A percentile compares a stretch with the other conserved stretches of the same genome.
Conservation (phyloP, 2,329 filamentous ascomycete genomes). For the Alternaria consortialis region DNA sequence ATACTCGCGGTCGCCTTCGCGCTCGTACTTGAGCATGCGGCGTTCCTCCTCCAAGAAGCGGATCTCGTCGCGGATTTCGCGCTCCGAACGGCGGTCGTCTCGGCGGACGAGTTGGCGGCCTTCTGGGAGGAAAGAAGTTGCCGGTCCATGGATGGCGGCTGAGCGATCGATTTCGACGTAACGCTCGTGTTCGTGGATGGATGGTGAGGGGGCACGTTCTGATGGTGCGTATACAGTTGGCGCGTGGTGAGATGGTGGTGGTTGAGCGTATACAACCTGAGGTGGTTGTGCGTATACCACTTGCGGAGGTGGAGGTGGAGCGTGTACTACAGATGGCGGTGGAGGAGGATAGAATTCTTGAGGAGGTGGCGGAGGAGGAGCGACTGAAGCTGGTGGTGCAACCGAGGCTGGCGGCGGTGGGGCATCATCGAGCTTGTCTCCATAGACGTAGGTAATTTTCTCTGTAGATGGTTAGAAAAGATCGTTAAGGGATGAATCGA, state of each 20-base stretch:
- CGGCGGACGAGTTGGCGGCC: slow-evolving; percentile 30
- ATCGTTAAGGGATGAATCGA: neutral
- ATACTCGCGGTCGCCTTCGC: slow-evolving; percentile 63
- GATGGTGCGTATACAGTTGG: slow-evolving; percentile 44
- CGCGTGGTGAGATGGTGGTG: slow-evolving; percentile 32
- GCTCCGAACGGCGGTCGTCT: slow-evolving; percentile 55
- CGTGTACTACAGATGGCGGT: slow-evolving; percentile 23
- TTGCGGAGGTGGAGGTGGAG: slow-evolving; percentile 36
- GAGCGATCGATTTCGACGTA: slow-evolving; percentile 57
- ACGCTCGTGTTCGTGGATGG: slow-evolving; percentile 45
- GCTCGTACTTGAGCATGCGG: slow-evolving; percentile 65
- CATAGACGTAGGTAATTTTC: slow-evolving; percentile 50
- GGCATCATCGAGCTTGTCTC: slow-evolving; percentile 32
- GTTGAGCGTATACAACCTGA: slow-evolving; percentile 10
- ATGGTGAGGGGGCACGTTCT: slow-evolving; percentile 45
- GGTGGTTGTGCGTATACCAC: slow-evolving; percentile 28
- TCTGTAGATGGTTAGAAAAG: slow-evolving; percentile 30
- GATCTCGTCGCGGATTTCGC: slow-evolving; percentile 77
- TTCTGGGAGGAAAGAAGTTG: slow-evolving; percentile 61
- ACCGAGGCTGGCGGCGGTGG: slow-evolving; percentile 28
- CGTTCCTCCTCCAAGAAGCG: slow-evolving; percentile 73
- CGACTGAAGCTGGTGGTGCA: slow-evolving; percentile 22
- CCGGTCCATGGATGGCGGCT: slow-evolving; percentile 57
- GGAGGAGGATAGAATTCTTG: slow-evolving; percentile 27
- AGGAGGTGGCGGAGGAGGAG: slow-evolving; percentile 33